Percentiles rank a stretch among this genome's conserved stretches.
Evolutionary conservation across 805 yeast genomes (phyloP).

Genomic region (Candida methanosorbosa): DNA sequence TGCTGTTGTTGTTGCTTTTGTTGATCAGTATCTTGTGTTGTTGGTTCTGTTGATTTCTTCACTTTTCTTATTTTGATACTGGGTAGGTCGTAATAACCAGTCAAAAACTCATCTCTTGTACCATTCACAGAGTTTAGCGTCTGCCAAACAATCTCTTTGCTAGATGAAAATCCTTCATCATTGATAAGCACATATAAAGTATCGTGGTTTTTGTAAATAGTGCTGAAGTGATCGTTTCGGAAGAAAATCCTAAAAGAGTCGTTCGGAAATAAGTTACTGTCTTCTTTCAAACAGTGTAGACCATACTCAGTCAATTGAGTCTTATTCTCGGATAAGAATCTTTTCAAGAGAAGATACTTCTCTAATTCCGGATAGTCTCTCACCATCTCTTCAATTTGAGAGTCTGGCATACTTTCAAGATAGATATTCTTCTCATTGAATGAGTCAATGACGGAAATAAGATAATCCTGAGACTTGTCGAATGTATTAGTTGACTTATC

Average conservation of each 20-base stretch:
- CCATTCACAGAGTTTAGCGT: constrained; percentile 62
- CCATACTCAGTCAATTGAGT: constrained; percentile 77
- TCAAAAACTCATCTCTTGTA: constrained; percentile 55
- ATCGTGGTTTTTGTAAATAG: constrained; percentile 44
- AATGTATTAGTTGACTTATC: constrained; percentile 8
- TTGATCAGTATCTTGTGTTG: background rate
- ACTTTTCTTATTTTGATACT: background rate
- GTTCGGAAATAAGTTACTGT: constrained; percentile 28
- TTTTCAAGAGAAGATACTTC: constrained; percentile 6
- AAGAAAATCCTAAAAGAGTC: constrained; percentile 65
- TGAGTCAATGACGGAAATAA: constrained; percentile 12
- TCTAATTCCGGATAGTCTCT: constrained; percentile 3
- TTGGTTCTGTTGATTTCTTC: background rate
- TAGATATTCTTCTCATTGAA: constrained; percentile 2
- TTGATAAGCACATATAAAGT: constrained; percentile 61
- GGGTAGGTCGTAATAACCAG: constrained; percentile 48
- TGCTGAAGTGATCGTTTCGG: constrained; percentile 83
- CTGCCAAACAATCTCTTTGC: constrained; percentile 69
- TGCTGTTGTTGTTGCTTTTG: too few species aligned
- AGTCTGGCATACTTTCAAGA: constrained; percentile 3
- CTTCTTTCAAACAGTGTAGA: constrained; percentile 30
- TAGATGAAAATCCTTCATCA: constrained; percentile 53
- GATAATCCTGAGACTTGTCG: constrained; percentile 22
- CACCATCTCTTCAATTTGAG: constrained; percentile 1
- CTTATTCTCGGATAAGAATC: constrained; percentile 50